A percentile compares a stretch with the other conserved stretches of the same genome.
These are phyloP conservation scores for Periglandula ipomoeae DNA, from an alignment of 2,329 filamentous ascomycete genomes.

Conservation along the genomic window DNA sequence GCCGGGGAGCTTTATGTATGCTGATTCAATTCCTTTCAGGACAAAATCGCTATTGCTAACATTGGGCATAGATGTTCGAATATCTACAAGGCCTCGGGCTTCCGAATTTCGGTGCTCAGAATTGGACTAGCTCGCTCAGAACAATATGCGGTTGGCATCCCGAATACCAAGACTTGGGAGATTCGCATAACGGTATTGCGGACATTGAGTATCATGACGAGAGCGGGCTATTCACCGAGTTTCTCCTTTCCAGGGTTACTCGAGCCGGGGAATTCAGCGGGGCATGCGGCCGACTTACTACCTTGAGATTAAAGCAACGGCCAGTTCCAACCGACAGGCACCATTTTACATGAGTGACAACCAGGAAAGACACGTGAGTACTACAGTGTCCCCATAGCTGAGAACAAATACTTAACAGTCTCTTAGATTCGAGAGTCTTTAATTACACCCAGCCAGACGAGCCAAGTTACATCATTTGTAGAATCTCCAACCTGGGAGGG, in stretches of 20 bases:
- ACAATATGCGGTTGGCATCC: not conserved
- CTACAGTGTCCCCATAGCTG: not conserved
- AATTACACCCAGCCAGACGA: not conserved
- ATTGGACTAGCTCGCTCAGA: conserved; percentile 3
- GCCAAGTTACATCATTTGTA: not conserved
- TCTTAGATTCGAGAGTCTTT: not conserved
- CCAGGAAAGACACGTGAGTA: conserved; percentile 1
- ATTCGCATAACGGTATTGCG: not conserved
- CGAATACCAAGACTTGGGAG: not conserved
- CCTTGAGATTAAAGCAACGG: conserved; percentile 1
- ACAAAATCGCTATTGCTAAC: not conserved
- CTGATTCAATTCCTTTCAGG: not conserved
- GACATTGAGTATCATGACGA: not conserved
- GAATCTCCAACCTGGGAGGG: not conserved
- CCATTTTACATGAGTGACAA: conserved; percentile 1
- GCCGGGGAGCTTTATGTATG: conserved; percentile 1
- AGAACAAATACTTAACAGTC: too few relatives aligned
- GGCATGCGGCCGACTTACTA: not conserved
- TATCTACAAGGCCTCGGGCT: not conserved
- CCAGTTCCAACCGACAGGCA: not conserved
- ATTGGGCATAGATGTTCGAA: conserved; percentile 1
- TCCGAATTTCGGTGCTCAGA: not conserved
- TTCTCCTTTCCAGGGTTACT: not conserved
- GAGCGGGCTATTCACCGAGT: not conserved
- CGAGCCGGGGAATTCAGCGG: not conserved